These are phyloP conservation scores for Trichocladium uniseriatum DNA, from an alignment of 495 filamentous ascomycete species.

Conservation along the genomic window DNA sequence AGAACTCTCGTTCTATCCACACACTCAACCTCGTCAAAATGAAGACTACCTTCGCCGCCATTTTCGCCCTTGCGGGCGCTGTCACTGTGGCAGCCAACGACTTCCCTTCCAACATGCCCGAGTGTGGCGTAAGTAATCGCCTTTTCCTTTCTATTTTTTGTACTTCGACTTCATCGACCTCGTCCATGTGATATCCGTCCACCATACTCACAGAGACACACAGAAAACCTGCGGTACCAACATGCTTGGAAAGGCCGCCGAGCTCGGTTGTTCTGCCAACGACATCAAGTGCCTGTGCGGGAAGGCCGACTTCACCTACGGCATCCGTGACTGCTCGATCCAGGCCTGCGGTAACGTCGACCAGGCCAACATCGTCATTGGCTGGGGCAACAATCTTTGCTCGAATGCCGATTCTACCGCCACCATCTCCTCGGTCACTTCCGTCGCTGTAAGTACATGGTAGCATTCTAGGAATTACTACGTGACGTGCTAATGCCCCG, in stretches of 20 bases:
- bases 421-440: conserved; percentile 21
- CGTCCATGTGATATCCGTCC: too few species aligned
- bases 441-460: conserved; percentile 9
- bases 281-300: conserved; percentile 64
- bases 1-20: background rate
- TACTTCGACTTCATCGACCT: background rate
- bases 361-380: conserved; percentile 24
- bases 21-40: conserved; percentile 21
- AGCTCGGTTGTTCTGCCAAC: conserved; percentile 48
- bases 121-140: conserved; percentile 34
- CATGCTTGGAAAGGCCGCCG: conserved; percentile 55
- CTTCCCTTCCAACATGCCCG: conserved; percentile 22
- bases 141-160: too few species aligned
- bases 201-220: too few species aligned
- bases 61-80: conserved; percentile 25
- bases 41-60: conserved; percentile 27
- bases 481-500: too few species aligned
- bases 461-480: too few species aligned
- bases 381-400: conserved; percentile 30
- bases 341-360: conserved; percentile 47
- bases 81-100: conserved; percentile 23
- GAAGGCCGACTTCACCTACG: conserved; percentile 57
- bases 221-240: conserved; percentile 64
- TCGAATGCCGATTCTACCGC: conserved; percentile 11
- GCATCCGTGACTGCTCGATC: conserved; percentile 69